Evolutionary conservation across 2,329 filamentous ascomycete genomes (phyloP).

Genomic region (Whalleya microplaca): DNA sequence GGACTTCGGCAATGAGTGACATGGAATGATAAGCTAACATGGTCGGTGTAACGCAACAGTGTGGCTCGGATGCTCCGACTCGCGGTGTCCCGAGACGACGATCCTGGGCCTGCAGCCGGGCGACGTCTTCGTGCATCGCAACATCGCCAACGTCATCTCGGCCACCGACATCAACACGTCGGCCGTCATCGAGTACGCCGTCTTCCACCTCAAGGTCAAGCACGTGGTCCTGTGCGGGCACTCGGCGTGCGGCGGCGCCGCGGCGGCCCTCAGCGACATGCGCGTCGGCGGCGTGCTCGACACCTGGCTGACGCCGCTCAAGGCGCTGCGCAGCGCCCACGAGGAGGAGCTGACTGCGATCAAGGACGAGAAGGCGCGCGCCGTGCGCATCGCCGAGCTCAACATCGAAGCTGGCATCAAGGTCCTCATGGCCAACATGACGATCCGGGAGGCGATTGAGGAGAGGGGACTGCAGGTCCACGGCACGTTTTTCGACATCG

Average conservation of each 20-base stretch:
- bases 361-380: slow-evolving; percentile 56
- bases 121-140: slow-evolving; percentile 87
- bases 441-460: slow-evolving; percentile 70
- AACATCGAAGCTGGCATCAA: slow-evolving; percentile 74
- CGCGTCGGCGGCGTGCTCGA: slow-evolving; percentile 58
- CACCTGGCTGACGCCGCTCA: slow-evolving; percentile 58
- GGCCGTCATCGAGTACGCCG: slow-evolving; percentile 79
- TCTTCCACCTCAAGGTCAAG: slow-evolving; percentile 70
- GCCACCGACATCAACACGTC: slow-evolving; percentile 75
- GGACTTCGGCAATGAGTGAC: not conserved
- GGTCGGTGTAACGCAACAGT: slow-evolving; percentile 45
- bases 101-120: slow-evolving; percentile 78
- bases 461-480: slow-evolving; percentile 75
- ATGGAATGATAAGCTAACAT: slow-evolving; percentile 13
- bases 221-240: slow-evolving; percentile 74
- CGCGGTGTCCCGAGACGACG: slow-evolving; percentile 81
- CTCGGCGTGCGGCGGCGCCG: slow-evolving; percentile 69
- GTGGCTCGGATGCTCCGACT: slow-evolving; percentile 89
- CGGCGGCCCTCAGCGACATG: slow-evolving; percentile 55
- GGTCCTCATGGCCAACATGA: slow-evolving; percentile 68
- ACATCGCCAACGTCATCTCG: slow-evolving; percentile 84
- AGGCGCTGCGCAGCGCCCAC: slow-evolving; percentile 49
- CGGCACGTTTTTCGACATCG: slow-evolving; percentile 74
- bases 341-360: slow-evolving; percentile 59
- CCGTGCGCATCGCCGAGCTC: slow-evolving; percentile 70